Base-by-base conservation (phyloP, 768 basidiomycete species). In the Rhodotorula graminis region DNA sequence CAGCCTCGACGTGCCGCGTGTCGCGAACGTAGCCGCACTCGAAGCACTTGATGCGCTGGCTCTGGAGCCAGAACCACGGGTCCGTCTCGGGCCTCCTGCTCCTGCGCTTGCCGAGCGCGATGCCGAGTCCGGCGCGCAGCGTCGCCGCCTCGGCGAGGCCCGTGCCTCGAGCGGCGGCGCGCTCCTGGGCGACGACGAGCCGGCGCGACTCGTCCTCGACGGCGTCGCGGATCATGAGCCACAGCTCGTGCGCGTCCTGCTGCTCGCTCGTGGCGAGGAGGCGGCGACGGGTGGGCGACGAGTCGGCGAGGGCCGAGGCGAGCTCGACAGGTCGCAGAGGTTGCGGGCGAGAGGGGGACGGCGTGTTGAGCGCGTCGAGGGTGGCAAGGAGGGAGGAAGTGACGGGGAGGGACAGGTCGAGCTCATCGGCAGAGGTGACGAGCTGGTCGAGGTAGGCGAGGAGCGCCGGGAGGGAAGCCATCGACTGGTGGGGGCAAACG, bases 161-260 rank as follows among this genome's bases (percentile, higher is more conserved):
- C 18, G 53, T 33, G 40, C 42, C 63, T 12, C 78, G 80, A 9
- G 21, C 27, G 82, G 23, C 42, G 2, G 33, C 53, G 12, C 47
- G 29, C 52, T 42, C 46, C 25, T 59, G 40, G 27, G 69, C 62
- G 58, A 84, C 85, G 67, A 89, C 88, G 2, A 96, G 86, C 3
- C 88, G 85, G 4, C 82, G 79, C n/a, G 88, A 84, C 80, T 98
- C 95, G 72, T 88, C 89, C 82, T 92, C 92, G 76, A 97, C 85
- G 64, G 88, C 90, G 80, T 94, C 93, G 2, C 93, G 90, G 16
- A 97, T 83, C 46, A 97, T 88, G 77, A 95, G 89, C 82, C 96
- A 97, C n/a, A 98, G 85, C 80, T 98, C 95, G 79, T 98, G 95
- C 10, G 95, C 95, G 80, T 98, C 95, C 82, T 98, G 95, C 80